Percentiles rank a stretch among this genome's conserved stretches.
Conservation (phyloP, 306 rosid species). For the Corylus americana region DNA sequence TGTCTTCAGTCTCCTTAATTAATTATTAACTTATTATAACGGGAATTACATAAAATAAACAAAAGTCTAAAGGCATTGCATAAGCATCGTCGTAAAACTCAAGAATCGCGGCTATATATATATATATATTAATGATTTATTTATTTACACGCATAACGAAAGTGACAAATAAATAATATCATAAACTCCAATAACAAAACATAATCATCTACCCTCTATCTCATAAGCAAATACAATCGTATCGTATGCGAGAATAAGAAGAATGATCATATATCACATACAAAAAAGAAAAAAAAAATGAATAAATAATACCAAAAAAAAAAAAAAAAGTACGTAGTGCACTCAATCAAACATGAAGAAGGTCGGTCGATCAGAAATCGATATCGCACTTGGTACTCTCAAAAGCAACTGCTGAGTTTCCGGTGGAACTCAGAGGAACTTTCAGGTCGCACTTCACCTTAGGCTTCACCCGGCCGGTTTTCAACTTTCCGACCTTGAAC, state of each 20-base stretch:
- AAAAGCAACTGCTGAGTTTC: constrained; percentile 31
- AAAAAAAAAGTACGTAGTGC: not conserved
- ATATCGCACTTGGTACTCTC: constrained; percentile 51
- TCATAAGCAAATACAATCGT: not conserved
- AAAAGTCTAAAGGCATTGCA: no score
- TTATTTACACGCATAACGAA: not conserved
- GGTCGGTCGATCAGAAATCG: constrained; percentile 38
- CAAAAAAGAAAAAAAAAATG: not conserved
- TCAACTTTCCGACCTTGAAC: constrained; percentile 51
- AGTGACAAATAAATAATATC: not conserved
- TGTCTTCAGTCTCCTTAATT: no score
- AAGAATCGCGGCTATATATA: not conserved
- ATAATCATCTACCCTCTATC: not conserved
- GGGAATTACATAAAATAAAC: not conserved
- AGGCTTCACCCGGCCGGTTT: constrained; percentile 53
- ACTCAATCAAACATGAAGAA: not conserved
- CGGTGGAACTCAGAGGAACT: constrained; percentile 44
- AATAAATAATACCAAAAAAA: not conserved
- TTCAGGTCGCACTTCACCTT: constrained; percentile 53
- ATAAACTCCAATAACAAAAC: not conserved
- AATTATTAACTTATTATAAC: not conserved
- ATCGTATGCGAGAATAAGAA: not conserved
- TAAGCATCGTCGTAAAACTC: not conserved
- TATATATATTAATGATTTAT: not conserved
- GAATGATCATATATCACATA: not conserved